phyloP scores from a whole-genome alignment of 352 stramenopile species.

The Pythium coloratum region DNA sequence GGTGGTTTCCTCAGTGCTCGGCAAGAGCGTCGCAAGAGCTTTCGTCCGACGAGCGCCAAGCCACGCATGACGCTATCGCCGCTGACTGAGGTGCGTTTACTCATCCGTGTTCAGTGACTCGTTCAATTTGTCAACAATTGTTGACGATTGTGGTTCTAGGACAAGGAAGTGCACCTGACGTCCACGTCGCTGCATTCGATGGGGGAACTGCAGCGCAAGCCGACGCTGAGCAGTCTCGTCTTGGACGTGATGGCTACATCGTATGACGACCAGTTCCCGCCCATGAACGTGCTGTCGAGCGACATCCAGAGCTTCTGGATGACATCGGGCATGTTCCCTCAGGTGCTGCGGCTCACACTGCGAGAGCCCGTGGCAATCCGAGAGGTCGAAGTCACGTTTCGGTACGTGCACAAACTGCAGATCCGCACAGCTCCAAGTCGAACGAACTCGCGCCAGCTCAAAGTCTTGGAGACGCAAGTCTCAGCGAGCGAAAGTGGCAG shows the following conservation, averaged over 20 bases:
- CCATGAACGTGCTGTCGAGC: constrained; percentile 52
- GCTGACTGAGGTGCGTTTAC: constrained; percentile 43
- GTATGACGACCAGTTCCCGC: constrained; percentile 50
- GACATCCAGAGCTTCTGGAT: constrained; percentile 67
- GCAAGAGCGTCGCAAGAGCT: constrained; percentile 59
- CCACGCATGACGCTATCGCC: constrained; percentile 56
- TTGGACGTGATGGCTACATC: constrained; percentile 68
- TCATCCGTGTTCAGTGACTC: not conserved
- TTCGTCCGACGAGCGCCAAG: constrained; percentile 65
- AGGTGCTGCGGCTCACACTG: constrained; percentile 66
- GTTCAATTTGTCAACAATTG: no score
- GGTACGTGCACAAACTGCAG: constrained; percentile 59
- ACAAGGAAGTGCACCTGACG: constrained; percentile 55
- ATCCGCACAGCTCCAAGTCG: constrained; percentile 42
- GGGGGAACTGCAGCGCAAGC: constrained; percentile 32
- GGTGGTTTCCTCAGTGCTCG: constrained; percentile 6
- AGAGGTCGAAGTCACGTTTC: constrained; percentile 69
- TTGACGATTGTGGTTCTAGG: constrained; percentile 19
- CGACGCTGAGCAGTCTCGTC: constrained; percentile 33
- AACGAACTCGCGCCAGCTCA: constrained; percentile 33
- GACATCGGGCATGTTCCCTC: constrained; percentile 67
- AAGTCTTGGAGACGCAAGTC: constrained; percentile 39
- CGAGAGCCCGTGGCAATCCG: constrained; percentile 55
- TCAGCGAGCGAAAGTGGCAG: constrained; percentile 40
- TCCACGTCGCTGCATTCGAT: constrained; percentile 21